These are phyloP conservation scores for Tagetes erecta DNA, from an alignment of 129 eudicot genomes.

Conservation along the genomic window DNA sequence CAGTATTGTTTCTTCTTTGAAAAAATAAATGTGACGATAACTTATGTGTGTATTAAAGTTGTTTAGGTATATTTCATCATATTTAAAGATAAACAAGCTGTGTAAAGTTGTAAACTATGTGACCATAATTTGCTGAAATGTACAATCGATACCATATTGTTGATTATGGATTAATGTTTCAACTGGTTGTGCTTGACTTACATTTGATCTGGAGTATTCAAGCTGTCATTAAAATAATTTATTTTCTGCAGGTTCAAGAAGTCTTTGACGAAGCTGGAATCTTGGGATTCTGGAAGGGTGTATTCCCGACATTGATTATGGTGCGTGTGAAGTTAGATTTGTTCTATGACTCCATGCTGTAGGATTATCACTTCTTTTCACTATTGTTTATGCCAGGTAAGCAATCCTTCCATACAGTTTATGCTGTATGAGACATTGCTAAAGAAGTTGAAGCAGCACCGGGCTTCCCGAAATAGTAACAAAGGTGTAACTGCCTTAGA, in stretches of 20 bases:
- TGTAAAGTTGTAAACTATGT: constrained; percentile 8
- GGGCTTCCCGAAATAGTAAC: constrained; percentile 57
- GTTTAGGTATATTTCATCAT: not conserved
- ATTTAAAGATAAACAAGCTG: not conserved
- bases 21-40: not conserved
- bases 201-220: not conserved
- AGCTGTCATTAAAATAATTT: constrained; percentile 19
- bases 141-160: not conserved
- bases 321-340: constrained; percentile 48
- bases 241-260: constrained; percentile 72
- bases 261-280: constrained; percentile 88
- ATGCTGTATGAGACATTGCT: constrained; percentile 94
- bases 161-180: not conserved
- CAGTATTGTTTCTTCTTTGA: not conserved
- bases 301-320: constrained; percentile 90
- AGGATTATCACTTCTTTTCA: constrained; percentile 36
- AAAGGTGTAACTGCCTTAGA: constrained; percentile 87
- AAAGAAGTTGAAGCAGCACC: constrained; percentile 82
- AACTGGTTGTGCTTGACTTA: constrained; percentile 17
- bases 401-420: constrained; percentile 98
- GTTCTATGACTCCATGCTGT: constrained; percentile 16
- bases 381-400: constrained; percentile 56
- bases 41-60: constrained; percentile 14
- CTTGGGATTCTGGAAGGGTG: constrained; percentile 97
- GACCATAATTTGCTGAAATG: not conserved